phyloP scores from a whole-genome alignment of 257 asterid species.

The Ajuga chamaepitys region DNA sequence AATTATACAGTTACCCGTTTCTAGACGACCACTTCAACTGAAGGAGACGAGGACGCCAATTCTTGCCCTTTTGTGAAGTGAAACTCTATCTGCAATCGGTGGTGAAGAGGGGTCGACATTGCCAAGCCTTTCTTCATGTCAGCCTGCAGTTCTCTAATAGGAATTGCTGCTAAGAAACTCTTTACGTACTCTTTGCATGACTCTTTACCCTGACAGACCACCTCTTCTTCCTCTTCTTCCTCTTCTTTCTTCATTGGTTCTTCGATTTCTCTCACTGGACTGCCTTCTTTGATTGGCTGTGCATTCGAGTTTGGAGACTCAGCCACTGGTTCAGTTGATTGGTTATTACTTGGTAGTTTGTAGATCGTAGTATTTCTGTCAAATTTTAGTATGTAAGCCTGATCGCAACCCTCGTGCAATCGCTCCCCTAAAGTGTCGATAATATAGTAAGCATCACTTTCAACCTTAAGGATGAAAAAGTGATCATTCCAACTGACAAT shows the following conservation, averaged over 20 bases:
- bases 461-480: slow-evolving; percentile 83
- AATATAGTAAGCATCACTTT: slow-evolving; percentile 63
- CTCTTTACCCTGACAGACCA: slow-evolving; percentile 67
- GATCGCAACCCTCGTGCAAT: slow-evolving; percentile 81
- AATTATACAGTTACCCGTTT: slow-evolving; percentile 21
- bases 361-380: slow-evolving; percentile 48
- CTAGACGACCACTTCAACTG: slow-evolving; percentile 10
- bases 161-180: slow-evolving; percentile 90
- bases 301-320: slow-evolving; percentile 16
- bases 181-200: slow-evolving; percentile 85
- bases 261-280: slow-evolving; percentile 15
- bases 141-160: slow-evolving; percentile 76
- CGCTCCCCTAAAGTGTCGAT: slow-evolving; percentile 93
- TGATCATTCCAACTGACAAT: slow-evolving; percentile 97
- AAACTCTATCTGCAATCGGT: slow-evolving; percentile 86
- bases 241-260: slow-evolving; percentile 35
- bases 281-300: slow-evolving; percentile 18
- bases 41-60: slow-evolving; percentile 5
- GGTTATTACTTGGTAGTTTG: slow-evolving; percentile 32
- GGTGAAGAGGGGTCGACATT: slow-evolving; percentile 66
- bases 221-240: slow-evolving; percentile 45
- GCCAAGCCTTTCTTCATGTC: slow-evolving; percentile 78
- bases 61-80: slow-evolving; percentile 51
- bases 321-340: slow-evolving; percentile 28
- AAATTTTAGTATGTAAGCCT: slow-evolving; percentile 87